A percentile compares a stretch with the other conserved stretches of the same genome.
These are phyloP conservation scores for Chrysosporium queenslandicum DNA, from an alignment of 2,329 filamentous ascomycete genomes.

Conservation along the genomic window DNA sequence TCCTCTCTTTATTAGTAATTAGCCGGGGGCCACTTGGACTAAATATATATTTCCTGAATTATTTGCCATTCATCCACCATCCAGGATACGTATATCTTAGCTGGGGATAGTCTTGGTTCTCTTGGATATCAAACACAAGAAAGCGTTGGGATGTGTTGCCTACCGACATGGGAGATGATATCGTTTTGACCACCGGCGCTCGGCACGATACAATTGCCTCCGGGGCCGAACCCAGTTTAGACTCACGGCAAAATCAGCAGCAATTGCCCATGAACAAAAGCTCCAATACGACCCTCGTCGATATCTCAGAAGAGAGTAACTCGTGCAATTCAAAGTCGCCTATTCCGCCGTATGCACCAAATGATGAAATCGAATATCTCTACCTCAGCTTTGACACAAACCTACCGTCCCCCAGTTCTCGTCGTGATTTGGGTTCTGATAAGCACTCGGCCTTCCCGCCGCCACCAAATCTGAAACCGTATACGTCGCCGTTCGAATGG, in stretches of 20 bases:
- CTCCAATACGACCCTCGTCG: constrained; percentile 6
- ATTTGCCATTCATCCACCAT: background rate
- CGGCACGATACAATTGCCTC: background rate
- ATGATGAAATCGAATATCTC: constrained; percentile 42
- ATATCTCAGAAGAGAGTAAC: background rate
- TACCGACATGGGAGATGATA: background rate
- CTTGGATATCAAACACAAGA: background rate
- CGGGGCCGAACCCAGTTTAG: background rate
- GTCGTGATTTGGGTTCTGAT: constrained; percentile 24
- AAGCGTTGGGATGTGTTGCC: background rate
- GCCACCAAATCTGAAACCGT: constrained; percentile 56
- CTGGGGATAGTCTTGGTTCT: background rate
- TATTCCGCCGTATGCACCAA: background rate
- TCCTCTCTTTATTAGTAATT: background rate
- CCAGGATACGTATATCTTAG: background rate
- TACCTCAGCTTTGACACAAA: constrained; percentile 55
- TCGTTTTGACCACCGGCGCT: background rate
- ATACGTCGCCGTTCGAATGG: constrained; percentile 64
- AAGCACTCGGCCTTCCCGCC: constrained; percentile 40
- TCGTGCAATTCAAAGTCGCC: background rate
- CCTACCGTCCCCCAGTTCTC: constrained; percentile 39
- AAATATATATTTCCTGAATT: background rate
- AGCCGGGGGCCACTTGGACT: background rate
- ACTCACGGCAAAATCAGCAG: background rate
- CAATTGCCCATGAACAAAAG: background rate